Conservation (phyloP, 495 filamentous ascomycete species). For the Copromyces sp. region DNA sequence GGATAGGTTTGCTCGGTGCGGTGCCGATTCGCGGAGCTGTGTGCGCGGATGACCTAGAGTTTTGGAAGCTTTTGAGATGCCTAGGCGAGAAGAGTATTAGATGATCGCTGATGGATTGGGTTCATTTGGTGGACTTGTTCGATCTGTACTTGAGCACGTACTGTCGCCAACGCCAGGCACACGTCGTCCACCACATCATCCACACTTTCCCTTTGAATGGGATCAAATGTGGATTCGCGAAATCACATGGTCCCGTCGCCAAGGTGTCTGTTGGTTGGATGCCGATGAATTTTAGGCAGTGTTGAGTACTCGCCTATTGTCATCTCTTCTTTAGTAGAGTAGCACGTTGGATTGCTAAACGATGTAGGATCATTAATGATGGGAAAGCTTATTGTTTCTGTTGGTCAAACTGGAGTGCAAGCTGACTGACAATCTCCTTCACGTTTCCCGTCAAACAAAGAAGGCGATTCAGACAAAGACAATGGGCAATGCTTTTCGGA, state of each 20-base stretch:
- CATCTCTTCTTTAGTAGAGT: background rate
- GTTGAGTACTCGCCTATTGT: background rate
- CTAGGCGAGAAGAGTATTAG: background rate
- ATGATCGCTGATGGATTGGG: background rate
- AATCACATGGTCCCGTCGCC: background rate
- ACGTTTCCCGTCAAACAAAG: background rate
- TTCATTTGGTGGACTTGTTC: background rate
- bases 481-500: background rate
- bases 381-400: background rate
- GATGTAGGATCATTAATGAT: background rate
- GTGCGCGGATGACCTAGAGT: background rate
- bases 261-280: background rate
- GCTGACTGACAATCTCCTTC: background rate
- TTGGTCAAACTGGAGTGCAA: background rate
- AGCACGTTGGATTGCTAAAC: background rate
- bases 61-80: background rate
- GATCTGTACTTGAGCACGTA: background rate
- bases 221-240: background rate
- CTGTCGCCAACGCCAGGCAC: background rate
- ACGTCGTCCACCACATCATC: background rate
- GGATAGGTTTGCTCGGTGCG: background rate
- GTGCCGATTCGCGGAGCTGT: background rate
- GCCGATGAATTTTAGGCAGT: background rate
- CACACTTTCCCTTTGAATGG: background rate
- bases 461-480: background rate